Percentiles rank a stretch among this genome's conserved stretches.
Evolutionary conservation across 169 alveolate species (phyloP).

Genomic region (Perkinsus chesapeaki): DNA sequence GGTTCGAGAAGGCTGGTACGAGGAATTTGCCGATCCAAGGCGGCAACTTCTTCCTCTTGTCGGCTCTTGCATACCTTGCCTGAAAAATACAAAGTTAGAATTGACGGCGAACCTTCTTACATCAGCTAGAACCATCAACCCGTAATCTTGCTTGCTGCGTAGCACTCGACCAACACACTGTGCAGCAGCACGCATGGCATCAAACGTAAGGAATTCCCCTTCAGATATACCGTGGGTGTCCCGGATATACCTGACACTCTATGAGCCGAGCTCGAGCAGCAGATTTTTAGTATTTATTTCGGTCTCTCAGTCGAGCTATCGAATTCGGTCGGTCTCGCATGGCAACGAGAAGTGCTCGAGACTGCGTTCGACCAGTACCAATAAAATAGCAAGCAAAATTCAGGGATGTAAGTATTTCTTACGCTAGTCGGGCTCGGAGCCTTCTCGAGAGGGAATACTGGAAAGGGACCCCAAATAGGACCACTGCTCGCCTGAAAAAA

Average conservation of each 20-base stretch:
- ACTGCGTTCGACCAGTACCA: not conserved
- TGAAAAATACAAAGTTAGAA: too few relatives aligned
- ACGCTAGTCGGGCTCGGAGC: constrained; percentile 76
- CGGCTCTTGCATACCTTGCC: constrained; percentile 57
- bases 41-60: constrained; percentile 71
- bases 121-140: constrained; percentile 88
- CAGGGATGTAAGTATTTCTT: not conserved
- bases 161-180: constrained; percentile 96
- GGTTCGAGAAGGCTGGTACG: constrained; percentile 52
- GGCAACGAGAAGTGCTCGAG: too few relatives aligned
- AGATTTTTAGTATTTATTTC: too few relatives aligned
- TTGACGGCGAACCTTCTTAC: constrained; percentile 57
- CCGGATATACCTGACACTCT: constrained; percentile 33
- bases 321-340: too few relatives aligned
- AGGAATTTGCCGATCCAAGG: constrained; percentile 77
- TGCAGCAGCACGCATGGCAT: constrained; percentile 95
- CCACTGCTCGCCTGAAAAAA: constrained; percentile 73
- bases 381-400: not conserved
- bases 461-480: constrained; percentile 92
- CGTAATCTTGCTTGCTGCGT: constrained; percentile 84
- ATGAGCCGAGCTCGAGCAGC: too few relatives aligned
- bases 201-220: constrained; percentile 92
- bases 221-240: constrained; percentile 85
- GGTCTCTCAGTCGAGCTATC: too few relatives aligned
- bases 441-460: constrained; percentile 85